phyloP scores from a whole-genome alignment of 164 flowering plant genomes.

The Warburgia ugandensis region DNA sequence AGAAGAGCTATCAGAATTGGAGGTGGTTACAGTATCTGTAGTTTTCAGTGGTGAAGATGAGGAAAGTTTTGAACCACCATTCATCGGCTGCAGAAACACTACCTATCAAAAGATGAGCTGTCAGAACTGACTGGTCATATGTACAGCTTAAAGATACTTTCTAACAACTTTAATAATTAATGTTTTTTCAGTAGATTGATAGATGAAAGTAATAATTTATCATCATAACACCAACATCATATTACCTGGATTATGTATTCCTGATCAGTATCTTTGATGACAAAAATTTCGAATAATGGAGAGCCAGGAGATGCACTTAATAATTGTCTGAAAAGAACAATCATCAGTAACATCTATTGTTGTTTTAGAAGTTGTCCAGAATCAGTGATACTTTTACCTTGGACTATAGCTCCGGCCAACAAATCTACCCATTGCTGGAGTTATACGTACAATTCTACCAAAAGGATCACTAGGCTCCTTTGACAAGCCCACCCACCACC shows the following conservation, averaged over 20 bases:
- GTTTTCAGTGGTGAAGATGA: conserved; percentile 32
- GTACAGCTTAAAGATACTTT: too few relatives aligned
- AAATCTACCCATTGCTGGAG: conserved; percentile 87
- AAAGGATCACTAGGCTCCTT: conserved; percentile 78
- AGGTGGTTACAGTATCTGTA: conserved; percentile 26
- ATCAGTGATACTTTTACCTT: conserved; percentile 35
- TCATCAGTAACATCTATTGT: conserved; percentile 4
- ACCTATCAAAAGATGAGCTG: conserved; percentile 43
- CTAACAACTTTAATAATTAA: too few relatives aligned
- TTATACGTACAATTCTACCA: conserved; percentile 68
- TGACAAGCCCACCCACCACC: conserved; percentile 96
- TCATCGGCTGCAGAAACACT: conserved; percentile 59
- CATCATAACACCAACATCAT: conserved; percentile 1
- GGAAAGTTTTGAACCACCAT: conserved; percentile 32
- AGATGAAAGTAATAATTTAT: not conserved
- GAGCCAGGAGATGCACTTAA: conserved; percentile 77
- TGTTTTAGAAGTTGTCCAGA: conserved; percentile 3
- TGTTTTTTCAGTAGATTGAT: too few relatives aligned
- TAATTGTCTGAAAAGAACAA: conserved; percentile 64
- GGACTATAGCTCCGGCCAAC: conserved; percentile 82
- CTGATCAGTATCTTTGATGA: conserved; percentile 59
- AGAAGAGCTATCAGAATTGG: conserved; percentile 34
- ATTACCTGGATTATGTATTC: conserved; percentile 74
- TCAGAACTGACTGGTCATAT: not conserved
- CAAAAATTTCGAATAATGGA: conserved; percentile 84